These are phyloP conservation scores for Begonia peltatifolia DNA, from an alignment of 306 rosid species.

Conservation along the genomic window DNA sequence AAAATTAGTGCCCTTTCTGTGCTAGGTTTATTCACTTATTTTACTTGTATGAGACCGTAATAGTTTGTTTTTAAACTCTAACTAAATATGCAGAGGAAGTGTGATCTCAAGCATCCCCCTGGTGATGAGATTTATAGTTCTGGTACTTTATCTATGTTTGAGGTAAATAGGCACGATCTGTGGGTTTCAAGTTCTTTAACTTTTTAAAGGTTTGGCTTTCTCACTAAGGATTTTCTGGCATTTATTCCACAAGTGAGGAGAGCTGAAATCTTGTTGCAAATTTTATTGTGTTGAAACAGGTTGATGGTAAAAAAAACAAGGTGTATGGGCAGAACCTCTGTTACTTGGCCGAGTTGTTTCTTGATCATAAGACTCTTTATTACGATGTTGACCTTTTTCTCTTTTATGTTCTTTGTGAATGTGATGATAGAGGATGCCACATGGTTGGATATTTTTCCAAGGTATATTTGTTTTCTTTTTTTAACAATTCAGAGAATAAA, in stretches of 20 bases:
- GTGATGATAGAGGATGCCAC: conserved; percentile 99
- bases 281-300: conserved; percentile 39
- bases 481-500: not conserved
- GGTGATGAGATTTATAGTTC: conserved; percentile 97
- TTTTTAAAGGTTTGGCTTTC: too few relatives aligned
- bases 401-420: conserved; percentile 85
- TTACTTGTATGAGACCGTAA: too few relatives aligned
- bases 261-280: not conserved
- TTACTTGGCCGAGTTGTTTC: conserved; percentile 92
- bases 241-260: not conserved
- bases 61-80: too few relatives aligned
- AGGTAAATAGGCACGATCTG: too few relatives aligned
- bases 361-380: conserved; percentile 98
- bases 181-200: too few relatives aligned
- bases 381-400: conserved; percentile 96
- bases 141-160: conserved; percentile 98
- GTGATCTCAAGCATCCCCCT: conserved; percentile 99
- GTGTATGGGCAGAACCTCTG: conserved; percentile 99
- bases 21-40: too few relatives aligned
- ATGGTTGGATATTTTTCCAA: conserved; percentile 99
- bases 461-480: conserved; percentile 23
- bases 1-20: too few relatives aligned
- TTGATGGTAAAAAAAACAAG: conserved; percentile 98
- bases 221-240: not conserved
- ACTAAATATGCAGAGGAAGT: conserved; percentile 64